phyloP scores from a whole-genome alignment of 2,329 filamentous ascomycete genomes.

The Epicoccum nigrum region DNA sequence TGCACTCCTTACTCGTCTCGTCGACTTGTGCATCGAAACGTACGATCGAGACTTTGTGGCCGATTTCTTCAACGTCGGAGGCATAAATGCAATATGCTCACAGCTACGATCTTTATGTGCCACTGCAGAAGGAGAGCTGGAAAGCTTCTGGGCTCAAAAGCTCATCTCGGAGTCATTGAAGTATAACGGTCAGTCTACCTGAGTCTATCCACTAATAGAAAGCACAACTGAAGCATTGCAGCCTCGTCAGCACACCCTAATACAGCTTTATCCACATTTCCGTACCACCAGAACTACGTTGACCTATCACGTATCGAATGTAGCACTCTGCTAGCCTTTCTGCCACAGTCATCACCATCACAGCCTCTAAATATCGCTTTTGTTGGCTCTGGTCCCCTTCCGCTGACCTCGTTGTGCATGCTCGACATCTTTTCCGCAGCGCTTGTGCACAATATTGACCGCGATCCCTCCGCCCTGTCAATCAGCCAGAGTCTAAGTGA shows the following conservation, averaged over 20 bases:
- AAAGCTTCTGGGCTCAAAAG: conserved; percentile 52
- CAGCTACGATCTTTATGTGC: conserved; percentile 53
- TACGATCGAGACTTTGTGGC: conserved; percentile 27
- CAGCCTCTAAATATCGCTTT: conserved; percentile 52
- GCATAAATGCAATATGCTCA: conserved; percentile 43
- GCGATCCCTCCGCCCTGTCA: conserved; percentile 44
- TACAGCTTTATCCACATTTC: conserved; percentile 49
- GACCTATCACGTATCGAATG: conserved; percentile 57
- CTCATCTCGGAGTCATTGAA: conserved; percentile 31
- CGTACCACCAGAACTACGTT: conserved; percentile 58
- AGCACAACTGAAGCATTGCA: neutral
- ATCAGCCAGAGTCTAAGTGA: conserved; percentile 40
- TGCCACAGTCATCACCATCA: conserved; percentile 14
- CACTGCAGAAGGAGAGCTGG: conserved; percentile 54
- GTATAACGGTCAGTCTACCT: conserved; percentile 5
- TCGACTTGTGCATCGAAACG: conserved; percentile 44
- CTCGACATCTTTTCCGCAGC: conserved; percentile 42
- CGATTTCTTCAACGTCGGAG: conserved; percentile 40
- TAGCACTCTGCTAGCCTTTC: conserved; percentile 48
- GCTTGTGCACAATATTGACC: conserved; percentile 53
- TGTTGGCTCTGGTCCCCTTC: conserved; percentile 59
- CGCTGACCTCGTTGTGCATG: conserved; percentile 56
- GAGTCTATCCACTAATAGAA: neutral
- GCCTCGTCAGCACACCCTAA: neutral
- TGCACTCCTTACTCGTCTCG: conserved; percentile 45